These are phyloP conservation scores for Pterulicium gracile DNA, from an alignment of 1,284 basidiomycete genomes.

Conservation along the genomic window DNA sequence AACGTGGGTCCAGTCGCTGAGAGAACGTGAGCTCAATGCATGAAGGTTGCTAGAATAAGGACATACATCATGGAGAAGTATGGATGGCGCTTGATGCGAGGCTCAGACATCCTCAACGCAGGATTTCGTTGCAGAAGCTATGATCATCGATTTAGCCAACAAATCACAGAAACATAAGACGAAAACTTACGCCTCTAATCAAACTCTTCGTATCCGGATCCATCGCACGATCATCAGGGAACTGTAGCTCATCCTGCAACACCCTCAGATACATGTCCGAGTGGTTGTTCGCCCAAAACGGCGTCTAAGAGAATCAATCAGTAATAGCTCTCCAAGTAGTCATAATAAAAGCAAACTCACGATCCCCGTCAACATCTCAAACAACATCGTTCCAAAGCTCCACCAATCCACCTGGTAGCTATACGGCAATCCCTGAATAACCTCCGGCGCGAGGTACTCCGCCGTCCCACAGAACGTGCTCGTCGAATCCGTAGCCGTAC, in stretches of 20 bases:
- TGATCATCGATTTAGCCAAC: constrained; percentile 10
- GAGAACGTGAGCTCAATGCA: constrained; percentile 10
- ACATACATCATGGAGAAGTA: constrained; percentile 94
- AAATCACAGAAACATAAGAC: constrained; percentile 19
- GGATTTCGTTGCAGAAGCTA: constrained; percentile 90
- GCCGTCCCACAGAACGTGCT: constrained; percentile 86
- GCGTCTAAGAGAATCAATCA: constrained; percentile 68
- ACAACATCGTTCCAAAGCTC: constrained; percentile 95
- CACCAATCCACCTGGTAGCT: constrained; percentile 97
- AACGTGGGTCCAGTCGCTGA: constrained; percentile 86
- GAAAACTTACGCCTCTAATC: constrained; percentile 84
- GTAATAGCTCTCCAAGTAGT: constrained; percentile 13
- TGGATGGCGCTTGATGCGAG: constrained; percentile 86
- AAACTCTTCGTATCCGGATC: constrained; percentile 93
- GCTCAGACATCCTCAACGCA: constrained; percentile 82
- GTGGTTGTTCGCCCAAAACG: constrained; percentile 90
- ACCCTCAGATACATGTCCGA: constrained; percentile 92
- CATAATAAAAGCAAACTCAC: constrained; percentile 35
- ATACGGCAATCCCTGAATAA: constrained; percentile 86
- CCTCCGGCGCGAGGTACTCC: constrained; percentile 91
- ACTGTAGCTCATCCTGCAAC: constrained; percentile 78
- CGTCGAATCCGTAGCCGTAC: constrained; percentile 46
- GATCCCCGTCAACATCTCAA: constrained; percentile 88
- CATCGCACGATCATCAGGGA: constrained; percentile 83
- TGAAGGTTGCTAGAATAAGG: constrained; percentile 9